These are phyloP conservation scores for Cryptococcus sp. DNA, from an alignment of 1,284 basidiomycete genomes.

Conservation along the genomic window DNA sequence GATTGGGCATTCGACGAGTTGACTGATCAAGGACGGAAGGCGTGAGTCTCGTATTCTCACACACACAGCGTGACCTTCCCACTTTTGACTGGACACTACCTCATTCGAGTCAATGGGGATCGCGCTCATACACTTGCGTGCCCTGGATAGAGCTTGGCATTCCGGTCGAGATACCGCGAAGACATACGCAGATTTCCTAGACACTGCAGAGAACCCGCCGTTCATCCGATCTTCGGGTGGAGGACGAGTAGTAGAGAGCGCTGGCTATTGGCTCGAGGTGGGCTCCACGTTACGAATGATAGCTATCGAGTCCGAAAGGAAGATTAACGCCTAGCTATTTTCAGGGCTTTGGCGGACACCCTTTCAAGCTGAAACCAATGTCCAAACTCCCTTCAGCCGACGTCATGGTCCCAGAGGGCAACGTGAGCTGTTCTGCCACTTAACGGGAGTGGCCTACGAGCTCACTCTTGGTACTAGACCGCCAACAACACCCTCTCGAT, in stretches of 20 bases:
- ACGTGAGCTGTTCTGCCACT: constrained; percentile 16
- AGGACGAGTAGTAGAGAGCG: constrained; percentile 66
- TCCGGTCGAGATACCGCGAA: constrained; percentile 30
- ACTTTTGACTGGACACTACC: too few relatives aligned
- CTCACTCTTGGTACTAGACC: constrained; percentile 30
- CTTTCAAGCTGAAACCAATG: constrained; percentile 22
- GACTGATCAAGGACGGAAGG: constrained; percentile 66
- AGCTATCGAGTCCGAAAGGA: too few relatives aligned
- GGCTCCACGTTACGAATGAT: constrained; percentile 10
- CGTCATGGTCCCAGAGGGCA: constrained; percentile 41
- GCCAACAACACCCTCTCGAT: constrained; percentile 75
- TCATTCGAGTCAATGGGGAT: too few relatives aligned
- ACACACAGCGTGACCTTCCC: neutral
- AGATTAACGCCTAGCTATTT: neutral
- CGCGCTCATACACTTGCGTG: too few relatives aligned
- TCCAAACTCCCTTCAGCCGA: constrained; percentile 26
- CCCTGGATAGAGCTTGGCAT: constrained; percentile 32
- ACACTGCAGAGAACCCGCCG: constrained; percentile 54
- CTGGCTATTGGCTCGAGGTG: constrained; percentile 70
- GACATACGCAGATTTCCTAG: constrained; percentile 46
- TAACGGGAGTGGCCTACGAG: neutral
- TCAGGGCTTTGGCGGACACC: constrained; percentile 29
- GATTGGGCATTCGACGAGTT: constrained; percentile 58
- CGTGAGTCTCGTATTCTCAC: constrained; percentile 58
- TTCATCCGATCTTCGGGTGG: constrained; percentile 69